Evolutionary conservation across 2,329 filamentous ascomycete species (phyloP), one percentile per base, ranked within the genome.

Genomic region (Colletotrichum ledebouriae): DNA sequence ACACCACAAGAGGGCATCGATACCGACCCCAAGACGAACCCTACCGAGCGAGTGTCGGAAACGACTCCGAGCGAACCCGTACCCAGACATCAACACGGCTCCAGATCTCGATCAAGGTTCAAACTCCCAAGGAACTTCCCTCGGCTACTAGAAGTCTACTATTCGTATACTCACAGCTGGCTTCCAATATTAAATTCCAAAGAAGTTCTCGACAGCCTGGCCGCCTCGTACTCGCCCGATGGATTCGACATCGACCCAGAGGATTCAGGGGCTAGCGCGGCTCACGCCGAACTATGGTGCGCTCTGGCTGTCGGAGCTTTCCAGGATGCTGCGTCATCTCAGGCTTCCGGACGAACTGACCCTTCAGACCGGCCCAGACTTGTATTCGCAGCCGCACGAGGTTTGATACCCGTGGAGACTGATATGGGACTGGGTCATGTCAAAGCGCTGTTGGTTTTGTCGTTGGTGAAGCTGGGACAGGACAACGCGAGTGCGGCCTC

Each of bases 111-210:
- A 22, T 64, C 59, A 55, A 59, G 63, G 11, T 57, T 72, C 15
- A 78, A 74, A 46, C 78, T 91, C 0, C 89, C 85, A 15, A 74
- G 77, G 15, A 85, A 87, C 73, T 87, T 84, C 74, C 89, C 83
- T 81, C 82, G 85, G 2, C 82, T 94, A 4, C 79, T 94, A 44
- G 90, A 94, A 71, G 84, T 91, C 4, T 94, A 93, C 75, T 92
- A 93, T 68, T 87, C 90, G 1, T 93, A 92, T 72, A 92, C 90
- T 0, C 90, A 94, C 75, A 89, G 86, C 60, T 94, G 92, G 92
- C 84, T 94, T 29, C 92, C 92, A 0, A 89, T 94, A 29, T 82
- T 91, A 11, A 89, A 93, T 71, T 12, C 55, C 22, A 91, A 89
- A 70, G 86, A 90, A 56, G 84, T 86, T 47, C 80, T 92, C 4